These are phyloP conservation scores for Schwanniomyces polymorphus DNA, from an alignment of 805 yeast genomes.

Conservation along the genomic window DNA sequence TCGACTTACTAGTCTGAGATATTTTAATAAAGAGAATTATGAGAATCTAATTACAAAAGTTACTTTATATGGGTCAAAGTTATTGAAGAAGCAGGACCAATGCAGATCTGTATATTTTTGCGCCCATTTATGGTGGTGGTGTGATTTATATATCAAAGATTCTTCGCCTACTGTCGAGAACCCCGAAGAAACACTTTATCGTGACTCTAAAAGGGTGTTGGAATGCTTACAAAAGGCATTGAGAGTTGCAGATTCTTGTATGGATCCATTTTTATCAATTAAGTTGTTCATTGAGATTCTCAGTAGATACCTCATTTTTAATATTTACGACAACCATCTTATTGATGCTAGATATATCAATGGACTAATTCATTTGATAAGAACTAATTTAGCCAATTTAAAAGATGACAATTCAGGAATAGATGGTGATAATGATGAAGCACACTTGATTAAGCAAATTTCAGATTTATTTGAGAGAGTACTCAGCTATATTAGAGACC, in stretches of 20 bases:
- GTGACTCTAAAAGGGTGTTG: slow-evolving; percentile 69
- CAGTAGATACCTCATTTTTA: slow-evolving; percentile 81
- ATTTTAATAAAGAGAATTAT: slow-evolving; percentile 64
- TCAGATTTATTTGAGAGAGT: slow-evolving; percentile 60
- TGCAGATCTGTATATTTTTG: slow-evolving; percentile 87
- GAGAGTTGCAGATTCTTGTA: slow-evolving; percentile 90
- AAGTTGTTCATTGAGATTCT: slow-evolving; percentile 89
- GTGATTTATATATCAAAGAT: slow-evolving; percentile 46
- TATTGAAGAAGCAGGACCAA: slow-evolving; percentile 90
- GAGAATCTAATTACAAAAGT: slow-evolving; percentile 81
- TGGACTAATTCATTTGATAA: slow-evolving; percentile 81
- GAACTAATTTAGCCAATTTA: slow-evolving; percentile 56
- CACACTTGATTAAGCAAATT: slow-evolving; percentile 24
- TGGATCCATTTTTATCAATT: slow-evolving; percentile 72
- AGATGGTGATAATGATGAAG: slow-evolving; percentile 27
- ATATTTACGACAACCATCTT: slow-evolving; percentile 72
- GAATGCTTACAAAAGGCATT: slow-evolving; percentile 89
- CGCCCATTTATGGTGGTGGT: slow-evolving; percentile 93
- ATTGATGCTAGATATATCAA: slow-evolving; percentile 77
- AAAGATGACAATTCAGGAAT: slow-evolving; percentile 23
- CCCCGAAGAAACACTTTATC: slow-evolving; percentile 40
- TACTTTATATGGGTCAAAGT: slow-evolving; percentile 83
- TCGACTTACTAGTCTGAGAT: slow-evolving; percentile 42
- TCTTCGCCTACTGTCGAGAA: slow-evolving; percentile 34
- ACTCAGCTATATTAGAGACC: slow-evolving; percentile 65